Conservation (phyloP, 2,329 filamentous ascomycete species). For the Neofusicoccum ribis region DNA sequence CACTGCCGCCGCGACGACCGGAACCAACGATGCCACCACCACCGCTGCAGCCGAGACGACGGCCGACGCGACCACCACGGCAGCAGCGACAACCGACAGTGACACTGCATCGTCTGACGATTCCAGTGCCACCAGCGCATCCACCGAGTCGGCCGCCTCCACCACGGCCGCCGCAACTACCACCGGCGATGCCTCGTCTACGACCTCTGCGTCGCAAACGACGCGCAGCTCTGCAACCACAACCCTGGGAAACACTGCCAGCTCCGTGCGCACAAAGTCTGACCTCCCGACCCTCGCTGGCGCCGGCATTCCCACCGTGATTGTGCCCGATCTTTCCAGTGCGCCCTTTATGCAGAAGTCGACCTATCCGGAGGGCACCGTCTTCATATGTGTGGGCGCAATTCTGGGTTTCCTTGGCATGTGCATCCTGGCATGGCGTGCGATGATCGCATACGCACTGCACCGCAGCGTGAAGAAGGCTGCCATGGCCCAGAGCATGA, state of each 20-base stretch:
- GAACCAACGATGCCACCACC: conserved; percentile 20
- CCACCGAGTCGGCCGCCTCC: conserved; percentile 4
- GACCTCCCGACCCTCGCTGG: conserved; percentile 58
- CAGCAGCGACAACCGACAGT: conserved; percentile 17
- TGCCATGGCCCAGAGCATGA: conserved; percentile 69
- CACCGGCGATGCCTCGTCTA: conserved; percentile 25
- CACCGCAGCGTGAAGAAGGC: conserved; percentile 88
- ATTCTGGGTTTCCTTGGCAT: conserved; percentile 80
- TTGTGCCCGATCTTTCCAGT: conserved; percentile 77
- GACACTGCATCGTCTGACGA: conserved; percentile 22
- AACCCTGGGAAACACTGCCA: conserved; percentile 19
- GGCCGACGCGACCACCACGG: conserved; percentile 23
- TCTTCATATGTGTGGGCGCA: conserved; percentile 93
- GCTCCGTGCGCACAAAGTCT: conserved; percentile 32
- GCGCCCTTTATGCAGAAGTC: conserved; percentile 93
- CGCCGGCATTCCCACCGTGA: conserved; percentile 64
- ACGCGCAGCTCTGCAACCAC: conserved; percentile 25
- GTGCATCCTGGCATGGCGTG: conserved; percentile 84
- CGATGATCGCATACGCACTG: conserved; percentile 82
- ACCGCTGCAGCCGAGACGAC: conserved; percentile 22
- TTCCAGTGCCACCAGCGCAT: conserved; percentile 25
- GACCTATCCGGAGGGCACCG: conserved; percentile 81
- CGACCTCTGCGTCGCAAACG: conserved; percentile 24
- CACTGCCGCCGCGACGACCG: conserved; percentile 23
- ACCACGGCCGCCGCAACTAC: conserved; percentile 25